Evolutionary conservation across 371 early-diverging fungal species (phyloP).

Genomic region (Basidiobolus meristosporus): DNA sequence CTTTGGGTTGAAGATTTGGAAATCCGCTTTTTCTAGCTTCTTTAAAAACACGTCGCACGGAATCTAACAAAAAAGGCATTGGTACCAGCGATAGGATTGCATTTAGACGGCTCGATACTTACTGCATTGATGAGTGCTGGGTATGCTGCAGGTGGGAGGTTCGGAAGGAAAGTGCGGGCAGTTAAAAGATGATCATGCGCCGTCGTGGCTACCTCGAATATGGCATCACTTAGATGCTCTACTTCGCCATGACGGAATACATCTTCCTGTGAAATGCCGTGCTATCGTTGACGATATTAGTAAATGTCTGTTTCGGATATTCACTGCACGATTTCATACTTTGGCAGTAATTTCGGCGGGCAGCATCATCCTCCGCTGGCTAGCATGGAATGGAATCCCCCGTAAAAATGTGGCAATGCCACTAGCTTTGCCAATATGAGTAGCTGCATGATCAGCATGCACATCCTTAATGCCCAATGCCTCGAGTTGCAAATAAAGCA

Average conservation of each 20-base stretch:
- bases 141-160: conserved; percentile 24
- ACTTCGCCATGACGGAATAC: conserved; percentile 40
- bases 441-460: conserved; percentile 76
- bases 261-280: conserved; percentile 44
- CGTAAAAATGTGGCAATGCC: conserved; percentile 60
- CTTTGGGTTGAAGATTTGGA: conserved; percentile 43
- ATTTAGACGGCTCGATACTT: conserved; percentile 2
- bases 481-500: conserved; percentile 77
- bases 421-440: conserved; percentile 76
- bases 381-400: conserved; percentile 43
- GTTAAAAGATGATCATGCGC: conserved; percentile 65
- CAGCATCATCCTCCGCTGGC: conserved; percentile 35
- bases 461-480: conserved; percentile 60
- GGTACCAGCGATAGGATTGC: neutral
- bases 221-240: conserved; percentile 36
- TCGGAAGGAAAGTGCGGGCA: conserved; percentile 36
- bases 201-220: conserved; percentile 60
- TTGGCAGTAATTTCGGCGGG: conserved; percentile 61
- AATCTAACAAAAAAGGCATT: conserved; percentile 8
- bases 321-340: conserved; percentile 14
- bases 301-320: neutral
- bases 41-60: conserved; percentile 37
- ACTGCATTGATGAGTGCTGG: conserved; percentile 48
- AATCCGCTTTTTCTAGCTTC: conserved; percentile 40
- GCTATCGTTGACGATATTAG: conserved; percentile 12